Percentiles rank a stretch among this genome's conserved stretches.
Conservation (phyloP, 495 filamentous ascomycete species). For the Evernia prunastri region DNA sequence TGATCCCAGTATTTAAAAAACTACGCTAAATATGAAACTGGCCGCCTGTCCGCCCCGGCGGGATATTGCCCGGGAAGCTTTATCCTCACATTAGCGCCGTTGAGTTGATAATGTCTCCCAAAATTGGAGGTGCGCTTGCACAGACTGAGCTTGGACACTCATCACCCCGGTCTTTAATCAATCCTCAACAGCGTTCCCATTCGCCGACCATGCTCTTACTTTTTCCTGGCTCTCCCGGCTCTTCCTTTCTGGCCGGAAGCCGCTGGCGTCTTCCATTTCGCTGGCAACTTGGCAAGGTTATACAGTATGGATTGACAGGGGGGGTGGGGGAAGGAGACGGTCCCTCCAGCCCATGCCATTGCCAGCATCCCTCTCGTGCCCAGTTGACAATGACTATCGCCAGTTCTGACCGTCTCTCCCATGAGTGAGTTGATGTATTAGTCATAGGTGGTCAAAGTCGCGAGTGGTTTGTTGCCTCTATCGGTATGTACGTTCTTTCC, state of each 20-base stretch:
- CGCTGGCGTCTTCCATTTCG: neutral
- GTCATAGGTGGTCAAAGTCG: neutral
- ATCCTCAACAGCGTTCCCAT: neutral
- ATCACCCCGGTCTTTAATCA: neutral
- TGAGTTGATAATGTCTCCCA: neutral
- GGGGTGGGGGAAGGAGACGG: neutral
- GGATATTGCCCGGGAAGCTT: neutral
- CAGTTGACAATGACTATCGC: neutral
- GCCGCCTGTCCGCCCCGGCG: too few species aligned
- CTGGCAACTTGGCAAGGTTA: neutral
- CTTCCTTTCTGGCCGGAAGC: neutral
- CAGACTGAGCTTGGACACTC: neutral
- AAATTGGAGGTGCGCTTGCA: neutral
- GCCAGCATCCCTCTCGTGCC: neutral
- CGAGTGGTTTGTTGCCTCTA: neutral
- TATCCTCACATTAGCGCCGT: conserved; percentile 1
- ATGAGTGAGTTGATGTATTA: neutral
- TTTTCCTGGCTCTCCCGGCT: neutral
- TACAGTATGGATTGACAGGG: neutral
- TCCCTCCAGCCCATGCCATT: neutral
- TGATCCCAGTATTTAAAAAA: too few species aligned
- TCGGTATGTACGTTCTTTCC: neutral
- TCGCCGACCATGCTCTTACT: neutral
- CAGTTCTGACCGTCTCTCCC: neutral
- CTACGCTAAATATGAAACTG: neutral